Base-by-base conservation (phyloP, 2,329 filamentous ascomycete species). In the Hymenoscyphus albidus region DNA sequence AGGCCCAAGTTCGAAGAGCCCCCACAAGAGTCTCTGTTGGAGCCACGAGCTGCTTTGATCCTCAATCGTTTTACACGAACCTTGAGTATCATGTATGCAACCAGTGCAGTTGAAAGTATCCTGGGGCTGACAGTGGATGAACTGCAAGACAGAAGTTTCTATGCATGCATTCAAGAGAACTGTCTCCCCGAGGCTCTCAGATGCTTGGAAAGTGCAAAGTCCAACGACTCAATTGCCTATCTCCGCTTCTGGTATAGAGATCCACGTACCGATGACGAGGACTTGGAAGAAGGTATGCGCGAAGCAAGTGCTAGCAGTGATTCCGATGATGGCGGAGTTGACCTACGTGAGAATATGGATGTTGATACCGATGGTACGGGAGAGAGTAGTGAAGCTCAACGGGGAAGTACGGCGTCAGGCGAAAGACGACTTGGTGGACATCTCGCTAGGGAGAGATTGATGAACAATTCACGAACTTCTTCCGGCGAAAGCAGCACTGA, bases 181-280 rank as follows among this genome's bases (percentile, higher is more conserved):
- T 95, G 91, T 70, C 80, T 95, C 35, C 80, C 84, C 9, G 90
- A 95, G 70, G 91, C 91, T 3, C 86, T 94, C 40, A 85, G 86
- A 67, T 93, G 90, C 71, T 78, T 96, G 39, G 92, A 96, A 76
- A 90, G 89, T 69, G 92, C 92, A 27, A 96, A 96, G 75, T 89
- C 89, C 35, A 96, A 96, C 71, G 91, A 96, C 75, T 96, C 92
- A 1, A 95, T 96, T 72, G 92, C 92, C 1, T 96, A 96, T 72
- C 81, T 96, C 65, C 89, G 92, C 18, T 96, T 96, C 75, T 91
- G 88, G 84, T 94, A 90, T 72, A 84, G 90, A 62, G 89, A 95
- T 74, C 91, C 91, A 18, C 82, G 88, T 38, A 80, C 83, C 63
- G 82, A 81, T 35, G 82, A 84, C 62, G 81, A 85, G 60, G 44